phyloP scores from a whole-genome alignment of 805 yeast genomes.

The Hanseniaspora singularis region DNA sequence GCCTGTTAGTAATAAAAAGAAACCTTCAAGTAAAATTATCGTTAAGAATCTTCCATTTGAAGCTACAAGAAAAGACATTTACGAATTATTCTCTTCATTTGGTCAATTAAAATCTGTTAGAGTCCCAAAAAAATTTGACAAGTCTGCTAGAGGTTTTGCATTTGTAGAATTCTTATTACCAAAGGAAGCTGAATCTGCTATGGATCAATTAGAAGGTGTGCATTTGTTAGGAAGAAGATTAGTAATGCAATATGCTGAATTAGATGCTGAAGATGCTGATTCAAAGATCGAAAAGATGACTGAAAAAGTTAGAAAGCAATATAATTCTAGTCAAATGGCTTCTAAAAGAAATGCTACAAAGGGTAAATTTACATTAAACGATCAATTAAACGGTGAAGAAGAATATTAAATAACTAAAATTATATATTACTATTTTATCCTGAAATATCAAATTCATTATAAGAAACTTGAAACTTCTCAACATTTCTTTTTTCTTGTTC shows the following conservation, averaged over 20 bases:
- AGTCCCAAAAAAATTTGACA: conserved; percentile 92
- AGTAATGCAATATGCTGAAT: conserved; percentile 85
- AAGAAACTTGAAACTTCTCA: conserved; percentile 46
- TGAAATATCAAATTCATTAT: conserved; percentile 44
- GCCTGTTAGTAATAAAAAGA: conserved; percentile 30
- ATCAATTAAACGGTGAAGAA: conserved; percentile 23
- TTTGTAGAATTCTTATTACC: conserved; percentile 82
- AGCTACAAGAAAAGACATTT: conserved; percentile 84
- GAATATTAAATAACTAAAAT: conserved; percentile 16
- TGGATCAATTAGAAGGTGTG: conserved; percentile 88
- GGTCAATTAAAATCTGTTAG: conserved; percentile 91
- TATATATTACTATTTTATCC: neutral
- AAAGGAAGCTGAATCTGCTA: conserved; percentile 87
- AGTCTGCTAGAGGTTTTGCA: conserved; percentile 92
- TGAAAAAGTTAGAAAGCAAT: conserved; percentile 68
- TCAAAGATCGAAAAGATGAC: conserved; percentile 88
- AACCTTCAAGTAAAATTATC: conserved; percentile 60
- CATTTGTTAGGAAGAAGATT: conserved; percentile 91
- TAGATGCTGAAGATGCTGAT: conserved; percentile 71
- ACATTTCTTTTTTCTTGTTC: conserved; percentile 55
- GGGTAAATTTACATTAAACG: conserved; percentile 48
- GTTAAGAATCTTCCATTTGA: conserved; percentile 96
- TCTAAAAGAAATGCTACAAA: conserved; percentile 60
- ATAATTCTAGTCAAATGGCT: conserved; percentile 61
- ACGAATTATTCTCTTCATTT: conserved; percentile 83